Percentiles rank a stretch among this genome's conserved stretches.
phyloP scores from a whole-genome alignment of 495 filamentous ascomycete genomes.

The Lindgomyces ingoldianus region DNA sequence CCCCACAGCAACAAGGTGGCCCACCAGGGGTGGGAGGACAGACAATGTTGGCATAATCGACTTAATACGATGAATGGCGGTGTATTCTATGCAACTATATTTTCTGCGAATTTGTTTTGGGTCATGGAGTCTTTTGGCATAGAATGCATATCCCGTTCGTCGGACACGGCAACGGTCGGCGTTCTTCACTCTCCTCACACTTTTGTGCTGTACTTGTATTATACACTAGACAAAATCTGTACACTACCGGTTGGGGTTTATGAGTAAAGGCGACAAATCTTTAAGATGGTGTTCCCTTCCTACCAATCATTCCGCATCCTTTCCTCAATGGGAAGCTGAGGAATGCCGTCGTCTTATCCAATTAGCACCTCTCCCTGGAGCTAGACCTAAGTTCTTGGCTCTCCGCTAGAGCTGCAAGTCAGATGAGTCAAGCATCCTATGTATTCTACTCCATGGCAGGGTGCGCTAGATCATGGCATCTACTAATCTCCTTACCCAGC shows the following conservation, averaged over 20 bases:
- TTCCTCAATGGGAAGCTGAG: too few species aligned
- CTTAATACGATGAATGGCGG: not conserved
- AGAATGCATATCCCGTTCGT: conserved; percentile 22
- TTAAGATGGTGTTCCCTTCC: not conserved
- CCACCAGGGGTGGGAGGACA: not conserved
- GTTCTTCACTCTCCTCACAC: conserved; percentile 29
- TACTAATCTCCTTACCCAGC: not conserved
- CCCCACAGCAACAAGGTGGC: conserved; percentile 20
- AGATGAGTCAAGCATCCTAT: too few species aligned
- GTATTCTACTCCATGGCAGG: too few species aligned
- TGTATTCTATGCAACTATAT: not conserved
- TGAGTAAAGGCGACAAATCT: not conserved
- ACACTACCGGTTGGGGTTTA: too few species aligned
- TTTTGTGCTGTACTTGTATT: conserved; percentile 16
- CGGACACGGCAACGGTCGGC: conserved; percentile 26
- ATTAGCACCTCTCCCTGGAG: too few species aligned
- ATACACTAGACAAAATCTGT: conserved; percentile 16
- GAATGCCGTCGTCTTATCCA: too few species aligned
- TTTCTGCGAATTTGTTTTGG: not conserved
- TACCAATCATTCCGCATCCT: not conserved
- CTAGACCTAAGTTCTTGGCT: too few species aligned
- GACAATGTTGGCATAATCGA: not conserved
- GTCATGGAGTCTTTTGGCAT: not conserved
- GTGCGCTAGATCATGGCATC: not conserved
- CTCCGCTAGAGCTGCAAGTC: too few species aligned